Evolutionary conservation across 331 rosid species (phyloP), one percentile per base, ranked within the genome.

Genomic region (Saraca asoca): DNA sequence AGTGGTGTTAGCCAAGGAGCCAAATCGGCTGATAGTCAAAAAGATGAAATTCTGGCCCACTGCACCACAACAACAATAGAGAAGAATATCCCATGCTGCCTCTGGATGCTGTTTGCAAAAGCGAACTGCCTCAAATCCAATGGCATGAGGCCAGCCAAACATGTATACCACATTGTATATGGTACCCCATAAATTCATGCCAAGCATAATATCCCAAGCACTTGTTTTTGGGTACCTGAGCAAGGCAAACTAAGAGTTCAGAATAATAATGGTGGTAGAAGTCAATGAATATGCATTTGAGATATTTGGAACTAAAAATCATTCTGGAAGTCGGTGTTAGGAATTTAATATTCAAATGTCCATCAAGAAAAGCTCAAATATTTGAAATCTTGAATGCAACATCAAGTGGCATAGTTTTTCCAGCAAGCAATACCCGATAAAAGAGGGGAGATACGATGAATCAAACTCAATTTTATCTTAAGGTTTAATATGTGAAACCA

Each of bases 121-220:
- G 46, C 69, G 84, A 76, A 94, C 80, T 34, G 99, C 93, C 64
- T 85, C 95, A 57, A 58, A 85, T 58, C 99, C 99, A 14, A 84
- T 86, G 7, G 78, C 97, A 1, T 29, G 60, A 1, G 99, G 96
- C 97, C 86, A 90, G 57, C 95, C 92, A 52, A 90, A 94, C 99
- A 94, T 94, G 83, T 85, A 94, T 43, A 90, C 38, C 87, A 86
- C 55, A 76, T 94, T 94, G 82, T 94, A 94, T 73, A 90, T 76
- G 76, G 99, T 90, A 31, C 99, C 99, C 99, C 99, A 94, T 68
- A 94, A 79, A 77, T 94, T 94, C 99, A 94, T 94, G 62, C 99
- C 97, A 69, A 94, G 74, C 99, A 94, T 94, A 62, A 94, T 90
- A 77, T 73, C 91, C 99, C 99, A 94, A 31, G 99, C 99, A 79